Evolutionary conservation across 2,329 filamentous ascomycete genomes (phyloP).

Genomic region (Fusarium udum): DNA sequence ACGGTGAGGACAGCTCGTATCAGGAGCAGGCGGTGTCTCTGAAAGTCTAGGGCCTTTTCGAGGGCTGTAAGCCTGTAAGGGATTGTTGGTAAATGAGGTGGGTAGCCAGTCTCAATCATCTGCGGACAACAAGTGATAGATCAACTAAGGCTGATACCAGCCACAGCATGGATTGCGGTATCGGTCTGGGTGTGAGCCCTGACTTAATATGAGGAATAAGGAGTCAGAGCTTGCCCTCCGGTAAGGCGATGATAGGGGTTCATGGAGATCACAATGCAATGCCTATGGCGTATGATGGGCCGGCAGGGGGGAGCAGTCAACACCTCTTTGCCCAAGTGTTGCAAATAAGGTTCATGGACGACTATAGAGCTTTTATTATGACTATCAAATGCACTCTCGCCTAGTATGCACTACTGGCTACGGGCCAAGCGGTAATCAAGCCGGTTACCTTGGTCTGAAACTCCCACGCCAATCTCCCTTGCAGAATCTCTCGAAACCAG

Average conservation of each 20-base stretch:
- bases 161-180: constrained; percentile 16
- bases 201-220: background rate
- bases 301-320: background rate
- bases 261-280: constrained; percentile 8
- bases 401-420: constrained; percentile 15
- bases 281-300: background rate
- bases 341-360: background rate
- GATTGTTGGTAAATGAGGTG: constrained; percentile 16
- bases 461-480: constrained; percentile 18
- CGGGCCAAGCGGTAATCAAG: constrained; percentile 9
- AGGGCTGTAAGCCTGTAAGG: constrained; percentile 16
- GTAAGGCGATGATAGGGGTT: constrained; percentile 8
- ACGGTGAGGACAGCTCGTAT: constrained; percentile 12
- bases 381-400: background rate
- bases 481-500: constrained; percentile 16
- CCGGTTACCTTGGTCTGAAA: constrained; percentile 6
- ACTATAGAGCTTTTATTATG: background rate
- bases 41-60: background rate
- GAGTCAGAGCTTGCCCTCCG: background rate
- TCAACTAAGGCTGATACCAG: constrained; percentile 16
- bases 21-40: background rate
- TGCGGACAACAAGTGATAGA: constrained; percentile 11
- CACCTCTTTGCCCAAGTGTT: background rate
- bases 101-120: background rate
- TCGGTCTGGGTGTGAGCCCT: background rate